A percentile compares a stretch with the other conserved stretches of the same genome.
Conservation (phyloP, 2,329 filamentous ascomycete genomes). For the Coniochaeta sp. region DNA sequence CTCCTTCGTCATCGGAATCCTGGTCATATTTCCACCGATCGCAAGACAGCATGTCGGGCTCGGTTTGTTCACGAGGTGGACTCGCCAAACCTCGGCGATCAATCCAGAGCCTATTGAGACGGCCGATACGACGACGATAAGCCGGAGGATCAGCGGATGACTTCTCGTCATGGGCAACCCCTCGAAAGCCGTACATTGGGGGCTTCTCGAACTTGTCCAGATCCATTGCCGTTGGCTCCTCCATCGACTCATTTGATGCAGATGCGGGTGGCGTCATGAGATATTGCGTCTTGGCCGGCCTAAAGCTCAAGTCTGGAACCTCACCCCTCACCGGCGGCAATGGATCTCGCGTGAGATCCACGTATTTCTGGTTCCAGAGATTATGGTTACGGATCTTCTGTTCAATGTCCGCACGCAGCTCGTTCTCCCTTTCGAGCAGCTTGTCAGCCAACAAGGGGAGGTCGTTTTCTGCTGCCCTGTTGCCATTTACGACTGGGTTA, state of each 20-base stretch:
- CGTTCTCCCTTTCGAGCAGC: slow-evolving; percentile 72
- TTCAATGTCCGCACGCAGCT: slow-evolving; percentile 76
- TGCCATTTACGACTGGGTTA: slow-evolving; percentile 61
- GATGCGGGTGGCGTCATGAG: slow-evolving; percentile 58
- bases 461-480: slow-evolving; percentile 66
- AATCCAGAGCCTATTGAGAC: slow-evolving; percentile 79
- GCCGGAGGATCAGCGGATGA: slow-evolving; percentile 45
- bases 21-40: slow-evolving; percentile 85
- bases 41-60: slow-evolving; percentile 24
- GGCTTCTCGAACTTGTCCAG: slow-evolving; percentile 35
- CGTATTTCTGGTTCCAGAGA: slow-evolving; percentile 84
- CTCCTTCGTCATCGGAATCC: slow-evolving; percentile 77
- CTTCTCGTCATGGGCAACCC: slow-evolving; percentile 29
- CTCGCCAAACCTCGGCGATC: slow-evolving; percentile 68
- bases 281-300: slow-evolving; percentile 65
- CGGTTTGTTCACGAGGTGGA: slow-evolving; percentile 35
- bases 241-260: slow-evolving; percentile 39
- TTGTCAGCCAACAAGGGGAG: slow-evolving; percentile 70
- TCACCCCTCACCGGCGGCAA: slow-evolving; percentile 70
- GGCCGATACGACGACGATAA: slow-evolving; percentile 78
- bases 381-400: slow-evolving; percentile 81
- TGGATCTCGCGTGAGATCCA: slow-evolving; percentile 81
- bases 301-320: slow-evolving; percentile 55
- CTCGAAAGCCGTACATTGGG: slow-evolving; percentile 39
- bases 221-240: slow-evolving; percentile 38